Conservation (phyloP, 352 stramenopile genomes). For the Phytophthora citrophthora region DNA sequence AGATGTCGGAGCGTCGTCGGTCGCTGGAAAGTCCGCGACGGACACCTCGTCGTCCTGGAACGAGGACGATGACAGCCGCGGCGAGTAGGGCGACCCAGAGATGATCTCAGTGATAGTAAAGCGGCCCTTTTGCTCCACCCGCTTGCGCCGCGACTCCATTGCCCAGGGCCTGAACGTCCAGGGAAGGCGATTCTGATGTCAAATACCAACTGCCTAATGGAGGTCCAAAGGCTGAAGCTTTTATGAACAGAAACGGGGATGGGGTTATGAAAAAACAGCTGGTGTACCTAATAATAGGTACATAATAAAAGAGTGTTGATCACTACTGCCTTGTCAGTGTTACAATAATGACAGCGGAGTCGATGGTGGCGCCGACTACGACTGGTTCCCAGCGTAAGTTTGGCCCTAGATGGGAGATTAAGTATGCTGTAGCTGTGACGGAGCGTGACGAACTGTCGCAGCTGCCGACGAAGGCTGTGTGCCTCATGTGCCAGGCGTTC, state of each 20-base stretch:
- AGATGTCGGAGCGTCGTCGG: slow-evolving; percentile 14
- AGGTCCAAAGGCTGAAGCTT: slow-evolving; percentile 9
- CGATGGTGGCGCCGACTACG: not conserved
- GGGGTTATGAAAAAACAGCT: not conserved
- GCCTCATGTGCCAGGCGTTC: slow-evolving; percentile 39
- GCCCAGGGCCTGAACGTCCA: not conserved
- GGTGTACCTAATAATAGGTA: not conserved
- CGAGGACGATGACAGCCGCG: slow-evolving; percentile 22
- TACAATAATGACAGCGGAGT: not conserved
- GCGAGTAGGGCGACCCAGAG: slow-evolving; percentile 54
- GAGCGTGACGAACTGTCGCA: slow-evolving; percentile 27
- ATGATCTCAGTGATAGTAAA: slow-evolving; percentile 88
- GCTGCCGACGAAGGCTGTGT: slow-evolving; percentile 27
- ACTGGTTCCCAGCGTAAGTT: slow-evolving; percentile 30
- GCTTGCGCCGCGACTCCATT: slow-evolving; percentile 50
- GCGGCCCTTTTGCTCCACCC: slow-evolving; percentile 76
- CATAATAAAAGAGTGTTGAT: not conserved
- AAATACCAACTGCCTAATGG: slow-evolving; percentile 18
- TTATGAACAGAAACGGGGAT: not conserved
- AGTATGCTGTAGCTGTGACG: slow-evolving; percentile 34
- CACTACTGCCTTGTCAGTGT: not conserved
- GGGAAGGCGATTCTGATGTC: not conserved
- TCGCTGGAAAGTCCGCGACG: slow-evolving; percentile 14
- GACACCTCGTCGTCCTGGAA: slow-evolving; percentile 33
- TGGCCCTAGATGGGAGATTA: slow-evolving; percentile 32